Percentiles rank a stretch among this genome's conserved stretches.
Evolutionary conservation across 208 protist species (phyloP).

Genomic region (Leptomonas pyrrhocoris): DNA sequence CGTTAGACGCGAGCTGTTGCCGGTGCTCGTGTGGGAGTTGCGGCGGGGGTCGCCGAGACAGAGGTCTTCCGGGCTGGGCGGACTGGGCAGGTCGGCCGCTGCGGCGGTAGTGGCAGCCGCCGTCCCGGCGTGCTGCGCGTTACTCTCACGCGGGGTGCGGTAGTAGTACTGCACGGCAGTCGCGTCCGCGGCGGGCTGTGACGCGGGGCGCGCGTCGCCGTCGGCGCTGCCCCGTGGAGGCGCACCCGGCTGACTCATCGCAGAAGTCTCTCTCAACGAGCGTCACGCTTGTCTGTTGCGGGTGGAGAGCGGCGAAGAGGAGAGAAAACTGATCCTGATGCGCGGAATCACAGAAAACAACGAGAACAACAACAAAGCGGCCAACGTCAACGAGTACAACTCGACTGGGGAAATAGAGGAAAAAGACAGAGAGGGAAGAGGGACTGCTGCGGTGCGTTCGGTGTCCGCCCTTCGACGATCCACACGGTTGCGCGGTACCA

Average conservation of each 20-base stretch:
- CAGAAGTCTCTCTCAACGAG: no score
- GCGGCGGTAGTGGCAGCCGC: no score
- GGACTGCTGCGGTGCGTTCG: no score
- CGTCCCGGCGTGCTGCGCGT: not conserved
- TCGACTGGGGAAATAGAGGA: not conserved
- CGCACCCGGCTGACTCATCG: not conserved
- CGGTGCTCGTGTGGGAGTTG: slow-evolving; percentile 6
- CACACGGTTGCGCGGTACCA: no score
- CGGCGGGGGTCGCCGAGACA: slow-evolving; percentile 4
- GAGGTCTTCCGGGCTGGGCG: slow-evolving; percentile 28
- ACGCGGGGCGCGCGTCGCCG: not conserved
- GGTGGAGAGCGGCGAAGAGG: not conserved
- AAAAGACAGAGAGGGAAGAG: slow-evolving; percentile 1
- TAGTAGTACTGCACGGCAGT: slow-evolving; percentile 10
- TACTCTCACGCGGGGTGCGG: slow-evolving; percentile 6
- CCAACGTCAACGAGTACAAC: no score
- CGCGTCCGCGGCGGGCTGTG: not conserved
- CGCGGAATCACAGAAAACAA: no score
- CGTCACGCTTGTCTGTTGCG: not conserved
- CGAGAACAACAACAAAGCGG: no score
- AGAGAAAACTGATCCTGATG: not conserved
- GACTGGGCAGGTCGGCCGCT: slow-evolving; percentile 9
- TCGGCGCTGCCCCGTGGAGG: not conserved
- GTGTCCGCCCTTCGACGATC: no score
- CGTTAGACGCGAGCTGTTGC: slow-evolving; percentile 11